phyloP scores from a whole-genome alignment of 352 stramenopile genomes.

The Phytopythium delawarense region DNA sequence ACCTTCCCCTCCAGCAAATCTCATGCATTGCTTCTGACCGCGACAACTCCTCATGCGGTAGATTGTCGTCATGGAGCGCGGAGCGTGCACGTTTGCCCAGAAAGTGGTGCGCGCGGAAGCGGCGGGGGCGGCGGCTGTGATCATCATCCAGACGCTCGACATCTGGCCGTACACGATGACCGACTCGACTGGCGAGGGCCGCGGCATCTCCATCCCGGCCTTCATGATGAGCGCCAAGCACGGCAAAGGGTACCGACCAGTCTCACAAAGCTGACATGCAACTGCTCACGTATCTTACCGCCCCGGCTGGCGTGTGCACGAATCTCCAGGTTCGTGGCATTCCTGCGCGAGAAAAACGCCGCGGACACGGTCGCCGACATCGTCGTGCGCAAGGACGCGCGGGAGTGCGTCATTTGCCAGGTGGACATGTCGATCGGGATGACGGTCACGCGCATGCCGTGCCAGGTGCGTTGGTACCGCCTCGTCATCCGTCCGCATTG shows the following conservation, averaged over 20 bases:
- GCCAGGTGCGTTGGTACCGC: slow-evolving; percentile 29
- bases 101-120: slow-evolving; percentile 68
- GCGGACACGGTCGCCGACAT: slow-evolving; percentile 35
- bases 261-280: background rate
- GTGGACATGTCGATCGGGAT: slow-evolving; percentile 69
- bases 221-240: slow-evolving; percentile 80
- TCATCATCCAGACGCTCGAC: slow-evolving; percentile 70
- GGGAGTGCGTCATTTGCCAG: slow-evolving; percentile 82
- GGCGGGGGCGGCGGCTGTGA: slow-evolving; percentile 43
- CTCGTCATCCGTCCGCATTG: too few species aligned
- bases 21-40: background rate
- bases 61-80: slow-evolving; percentile 71
- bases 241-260: slow-evolving; percentile 41
- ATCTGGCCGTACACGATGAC: slow-evolving; percentile 86
- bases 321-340: slow-evolving; percentile 49
- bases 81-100: slow-evolving; percentile 65
- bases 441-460: slow-evolving; percentile 66
- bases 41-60: slow-evolving; percentile 7
- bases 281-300: slow-evolving; percentile 3
- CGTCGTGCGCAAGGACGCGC: slow-evolving; percentile 56
- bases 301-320: background rate
- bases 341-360: slow-evolving; percentile 28
- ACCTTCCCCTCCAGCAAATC: too few species aligned
- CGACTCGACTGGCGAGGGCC: slow-evolving; percentile 65
- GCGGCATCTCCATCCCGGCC: slow-evolving; percentile 49